Evolutionary conservation across 2,329 filamentous ascomycete species (phyloP).

Genomic region (Atkinsonella texensis): DNA sequence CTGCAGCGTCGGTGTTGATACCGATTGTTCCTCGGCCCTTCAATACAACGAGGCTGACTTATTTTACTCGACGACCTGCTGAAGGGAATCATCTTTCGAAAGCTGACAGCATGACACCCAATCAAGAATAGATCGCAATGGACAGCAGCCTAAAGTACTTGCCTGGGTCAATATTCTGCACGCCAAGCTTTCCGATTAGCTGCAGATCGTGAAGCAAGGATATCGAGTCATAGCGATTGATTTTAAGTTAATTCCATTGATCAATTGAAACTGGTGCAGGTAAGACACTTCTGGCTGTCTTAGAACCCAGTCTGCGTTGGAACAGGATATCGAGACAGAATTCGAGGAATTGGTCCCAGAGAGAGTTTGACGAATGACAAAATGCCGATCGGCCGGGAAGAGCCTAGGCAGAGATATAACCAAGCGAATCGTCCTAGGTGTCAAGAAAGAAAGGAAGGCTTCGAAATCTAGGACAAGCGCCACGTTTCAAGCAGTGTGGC

Average conservation of each 20-base stretch:
- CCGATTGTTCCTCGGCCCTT: background rate
- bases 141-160: too few relatives aligned
- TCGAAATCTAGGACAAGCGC: background rate
- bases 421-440: background rate
- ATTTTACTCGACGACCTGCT: too few relatives aligned
- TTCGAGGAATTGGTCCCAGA: background rate
- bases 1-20: background rate
- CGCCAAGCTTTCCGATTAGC: background rate
- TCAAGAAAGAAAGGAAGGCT: background rate
- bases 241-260: background rate
- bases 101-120: too few relatives aligned
- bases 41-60: too few relatives aligned
- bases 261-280: too few relatives aligned
- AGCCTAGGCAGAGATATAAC: background rate
- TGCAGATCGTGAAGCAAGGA: background rate
- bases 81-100: too few relatives aligned
- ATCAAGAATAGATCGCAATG: too few relatives aligned
- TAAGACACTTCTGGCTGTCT: background rate
- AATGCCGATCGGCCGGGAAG: background rate
- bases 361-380: background rate
- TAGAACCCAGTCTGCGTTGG: background rate
- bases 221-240: background rate
- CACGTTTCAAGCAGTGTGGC: background rate
- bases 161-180: too few relatives aligned
- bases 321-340: too few relatives aligned